Base-by-base conservation (phyloP, 2,329 filamentous ascomycete genomes). In the Calonectria pseudoturangicola region DNA sequence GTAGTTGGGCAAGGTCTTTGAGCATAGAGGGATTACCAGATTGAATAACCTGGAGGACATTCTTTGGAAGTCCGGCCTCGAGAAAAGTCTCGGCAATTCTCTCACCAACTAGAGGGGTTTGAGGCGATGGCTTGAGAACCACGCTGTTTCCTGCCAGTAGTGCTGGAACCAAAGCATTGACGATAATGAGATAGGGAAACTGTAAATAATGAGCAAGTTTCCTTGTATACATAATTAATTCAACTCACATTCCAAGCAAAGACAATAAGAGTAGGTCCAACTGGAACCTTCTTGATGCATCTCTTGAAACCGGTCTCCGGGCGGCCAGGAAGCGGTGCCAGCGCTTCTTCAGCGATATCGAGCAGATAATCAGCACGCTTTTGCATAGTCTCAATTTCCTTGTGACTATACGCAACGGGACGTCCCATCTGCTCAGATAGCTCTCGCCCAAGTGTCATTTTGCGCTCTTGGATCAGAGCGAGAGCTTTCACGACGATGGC, bases 391-490 rank as follows among this genome's bases (percentile, higher is more conserved):
- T 91, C 86, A 77, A 98, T 89, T 86, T 98, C 96, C 79, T 92
- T 95, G 60, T 89, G 92, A 0, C 94, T 94, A 83, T 96, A 98
- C 33, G 93, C 90, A 79, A 98, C 97, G 21, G 96, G 96, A 18
- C 96, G 90, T 51, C 96, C 96, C 96, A 98, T 98, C 86, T 98
- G 95, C 83, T 95, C 93, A 0, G 95, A 98, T 70, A 98, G 86
- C 83, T 98, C 95, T 76, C 91, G 89, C 6, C 93, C 95, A 48
- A 98, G 88, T 73, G 92, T 93, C 91, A 96, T 93, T 83, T 95
- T 90, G 81, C 91, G 92, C 67, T 92, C 89, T 15, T 86, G 86
- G 39, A 98, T 87, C 5, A 94, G 84, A 72, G 92, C 89, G 48
- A 98, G 86, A 0, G 95, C 95, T 79, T 93, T 94, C 78, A 91